phyloP scores from a whole-genome alignment of 208 protist species.

The Balamuthia mandrillaris region DNA sequence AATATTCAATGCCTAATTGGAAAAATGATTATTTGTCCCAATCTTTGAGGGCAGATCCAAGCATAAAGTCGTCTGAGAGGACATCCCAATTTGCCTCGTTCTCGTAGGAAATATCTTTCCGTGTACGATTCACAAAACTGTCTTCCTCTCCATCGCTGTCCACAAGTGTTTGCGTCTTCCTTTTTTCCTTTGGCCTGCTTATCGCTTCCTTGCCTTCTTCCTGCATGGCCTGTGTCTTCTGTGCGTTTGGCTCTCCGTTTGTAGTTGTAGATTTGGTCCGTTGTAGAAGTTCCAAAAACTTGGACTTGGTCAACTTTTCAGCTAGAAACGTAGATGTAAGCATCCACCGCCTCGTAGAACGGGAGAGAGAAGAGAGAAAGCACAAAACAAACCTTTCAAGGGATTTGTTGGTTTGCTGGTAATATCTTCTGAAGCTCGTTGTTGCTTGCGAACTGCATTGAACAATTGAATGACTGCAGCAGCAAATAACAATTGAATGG shows the following conservation, averaged over 20 bases:
- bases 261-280: too few relatives aligned
- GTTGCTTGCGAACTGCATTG: conserved; percentile 19
- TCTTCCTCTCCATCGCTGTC: not conserved
- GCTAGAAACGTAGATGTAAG: not conserved
- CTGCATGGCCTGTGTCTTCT: too few relatives aligned
- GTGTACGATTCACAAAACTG: too few relatives aligned
- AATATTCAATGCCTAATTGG: too few relatives aligned
- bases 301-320: conserved; percentile 8
- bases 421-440: not conserved
- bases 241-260: too few relatives aligned
- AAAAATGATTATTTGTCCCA: not conserved
- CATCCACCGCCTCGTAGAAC: not conserved
- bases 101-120: not conserved
- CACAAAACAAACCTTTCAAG: not conserved
- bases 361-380: not conserved
- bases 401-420: not conserved
- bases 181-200: not conserved
- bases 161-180: not conserved
- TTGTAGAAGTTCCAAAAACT: conserved; percentile 41
- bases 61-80: conserved; percentile 39
- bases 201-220: not conserved
- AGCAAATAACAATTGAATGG: not conserved
- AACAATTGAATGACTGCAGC: conserved; percentile 26
- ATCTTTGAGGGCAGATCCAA: conserved; percentile 26
- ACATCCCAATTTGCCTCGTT: conserved; percentile 27